Evolutionary conservation across 768 basidiomycete genomes (phyloP), one percentile per base, ranked within the genome.

Genomic region (Collybia sordida): DNA sequence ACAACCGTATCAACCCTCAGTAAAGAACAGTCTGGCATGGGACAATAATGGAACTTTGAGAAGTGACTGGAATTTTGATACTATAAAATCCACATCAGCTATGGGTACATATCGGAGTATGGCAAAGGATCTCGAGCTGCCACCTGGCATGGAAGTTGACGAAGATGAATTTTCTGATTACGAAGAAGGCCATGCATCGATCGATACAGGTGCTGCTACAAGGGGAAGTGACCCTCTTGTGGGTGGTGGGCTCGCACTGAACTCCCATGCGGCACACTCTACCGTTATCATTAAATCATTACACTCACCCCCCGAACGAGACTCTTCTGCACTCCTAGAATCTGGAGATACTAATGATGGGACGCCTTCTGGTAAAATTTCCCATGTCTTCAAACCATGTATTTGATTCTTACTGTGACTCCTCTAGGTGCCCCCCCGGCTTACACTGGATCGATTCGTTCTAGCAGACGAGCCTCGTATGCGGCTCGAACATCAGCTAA

Each of bases 41-140:
- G 89, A 90, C 57, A 68, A 65, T 42, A 83, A 80, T 52, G 82
- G 79, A 39, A 92, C 93, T 1, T 78, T 96, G 69, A 81, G 83
- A 62, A 94, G 90, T 61, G 93, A 93, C 54, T 98, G 96, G 97
- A 92, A 90, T 64, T 98, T 98, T 64, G 94, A 94, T 59, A 95
- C 92, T 2, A 73, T 93, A 58, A 85, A 77, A 51, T 78, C 87
- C 4, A 72, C 80, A 7, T 77, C 83, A 23, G 82, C 85, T 3
- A 88, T 91, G 82, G 89, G 88, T 36, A 85, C 89, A 2, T 83
- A 86, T 62, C 81, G 84, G 43, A 85, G 80, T 49, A 85, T 87
- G 73, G 77, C 84, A 6, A 83, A 79, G 58, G 88, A 90, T 59
- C 68, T 89, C 19, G 55, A 60, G 4, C 74, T 80, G 68, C 79